Evolutionary conservation across 1,139 yeast genomes (phyloP).

Genomic region (Yamadazyma trypodendri): DNA sequence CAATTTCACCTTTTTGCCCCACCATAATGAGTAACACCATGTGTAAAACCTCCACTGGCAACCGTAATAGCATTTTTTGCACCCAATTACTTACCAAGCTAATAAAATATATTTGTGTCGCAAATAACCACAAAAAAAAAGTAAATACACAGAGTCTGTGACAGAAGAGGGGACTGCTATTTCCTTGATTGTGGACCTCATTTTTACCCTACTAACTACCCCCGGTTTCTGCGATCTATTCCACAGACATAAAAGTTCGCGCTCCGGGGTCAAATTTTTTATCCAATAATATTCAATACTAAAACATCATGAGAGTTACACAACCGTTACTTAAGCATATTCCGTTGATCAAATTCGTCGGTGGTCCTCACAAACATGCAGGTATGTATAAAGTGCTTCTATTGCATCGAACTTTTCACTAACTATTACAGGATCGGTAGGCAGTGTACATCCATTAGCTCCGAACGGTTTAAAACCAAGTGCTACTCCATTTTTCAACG

Average conservation of each 20-base stretch:
- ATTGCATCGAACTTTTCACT: neutral
- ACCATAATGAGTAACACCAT: conserved; percentile 1
- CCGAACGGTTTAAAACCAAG: conserved; percentile 53
- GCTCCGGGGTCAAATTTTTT: conserved; percentile 6
- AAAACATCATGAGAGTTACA: conserved; percentile 28
- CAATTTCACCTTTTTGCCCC: neutral
- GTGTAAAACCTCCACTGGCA: conserved; percentile 3
- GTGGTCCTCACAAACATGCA: conserved; percentile 56
- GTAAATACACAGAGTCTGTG: too few relatives aligned
- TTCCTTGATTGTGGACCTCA: too few relatives aligned
- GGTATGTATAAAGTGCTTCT: conserved; percentile 25
- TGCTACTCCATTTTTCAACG: conserved; percentile 23
- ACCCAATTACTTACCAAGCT: conserved; percentile 5
- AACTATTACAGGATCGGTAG: conserved; percentile 23
- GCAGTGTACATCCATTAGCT: conserved; percentile 49
- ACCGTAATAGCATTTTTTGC: conserved; percentile 6
- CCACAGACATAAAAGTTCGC: conserved; percentile 3
- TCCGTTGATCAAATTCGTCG: conserved; percentile 64
- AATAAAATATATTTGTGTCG: too few relatives aligned
- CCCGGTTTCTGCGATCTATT: neutral
- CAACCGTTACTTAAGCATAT: conserved; percentile 39
- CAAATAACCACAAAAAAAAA: too few relatives aligned
- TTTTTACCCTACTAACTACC: neutral
- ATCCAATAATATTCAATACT: conserved; percentile 6
- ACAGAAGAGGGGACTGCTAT: too few relatives aligned